Conservation (phyloP, 169 alveolate species). For the Eimeria brunetti region DNA sequence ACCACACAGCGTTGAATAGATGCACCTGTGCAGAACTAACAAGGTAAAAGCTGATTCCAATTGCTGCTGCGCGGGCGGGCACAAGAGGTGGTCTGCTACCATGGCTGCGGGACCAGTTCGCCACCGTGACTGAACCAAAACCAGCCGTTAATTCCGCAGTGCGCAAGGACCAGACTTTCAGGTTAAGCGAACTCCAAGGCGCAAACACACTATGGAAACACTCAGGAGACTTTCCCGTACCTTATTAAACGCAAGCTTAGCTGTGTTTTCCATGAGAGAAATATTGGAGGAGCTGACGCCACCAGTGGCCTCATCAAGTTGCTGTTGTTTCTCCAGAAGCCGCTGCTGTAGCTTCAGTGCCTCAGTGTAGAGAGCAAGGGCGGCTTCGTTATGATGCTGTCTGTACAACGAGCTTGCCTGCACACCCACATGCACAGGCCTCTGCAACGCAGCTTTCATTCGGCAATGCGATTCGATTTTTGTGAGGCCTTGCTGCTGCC, state of each 20-base stretch:
- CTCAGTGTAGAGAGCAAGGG: conserved; percentile 63
- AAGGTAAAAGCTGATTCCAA: neutral
- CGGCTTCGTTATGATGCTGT: conserved; percentile 71
- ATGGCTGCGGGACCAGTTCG: neutral
- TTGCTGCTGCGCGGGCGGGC: neutral
- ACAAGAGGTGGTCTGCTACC: neutral
- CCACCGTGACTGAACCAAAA: neutral
- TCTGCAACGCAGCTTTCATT: neutral
- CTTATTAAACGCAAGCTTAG: conserved; percentile 78
- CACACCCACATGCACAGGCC: conserved; percentile 12
- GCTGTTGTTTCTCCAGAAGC: conserved; percentile 72
- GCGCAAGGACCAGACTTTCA: neutral
- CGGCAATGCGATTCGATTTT: neutral
- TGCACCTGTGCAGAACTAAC: neutral
- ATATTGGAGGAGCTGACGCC: conserved; percentile 42
- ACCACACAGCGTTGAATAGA: neutral
- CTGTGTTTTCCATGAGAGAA: conserved; percentile 76
- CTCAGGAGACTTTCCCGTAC: conserved; percentile 19
- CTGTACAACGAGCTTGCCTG: conserved; percentile 78
- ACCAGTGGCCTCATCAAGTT: conserved; percentile 66
- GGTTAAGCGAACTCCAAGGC: neutral
- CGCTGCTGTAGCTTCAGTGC: conserved; percentile 72
- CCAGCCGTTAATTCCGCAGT: neutral
- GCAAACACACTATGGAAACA: neutral
- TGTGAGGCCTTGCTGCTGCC: neutral